Conservation (phyloP, 352 stramenopile species). For the Globisporangium cederbergense region DNA sequence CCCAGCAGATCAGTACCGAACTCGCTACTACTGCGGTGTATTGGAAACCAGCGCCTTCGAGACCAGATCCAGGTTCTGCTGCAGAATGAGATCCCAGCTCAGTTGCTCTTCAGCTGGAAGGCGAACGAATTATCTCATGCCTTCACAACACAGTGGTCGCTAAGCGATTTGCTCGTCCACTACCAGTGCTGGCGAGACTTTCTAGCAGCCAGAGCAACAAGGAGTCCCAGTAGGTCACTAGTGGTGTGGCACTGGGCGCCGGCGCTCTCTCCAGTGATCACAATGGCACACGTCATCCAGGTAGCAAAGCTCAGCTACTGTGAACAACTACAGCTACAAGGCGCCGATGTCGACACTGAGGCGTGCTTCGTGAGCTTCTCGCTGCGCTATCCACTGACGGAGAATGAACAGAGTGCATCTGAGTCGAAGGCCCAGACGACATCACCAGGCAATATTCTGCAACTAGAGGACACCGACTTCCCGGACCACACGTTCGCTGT, state of each 20-base stretch:
- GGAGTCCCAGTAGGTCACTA: background rate
- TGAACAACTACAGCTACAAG: background rate
- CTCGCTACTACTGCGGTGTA: background rate
- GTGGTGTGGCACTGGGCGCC: slow-evolving; percentile 12
- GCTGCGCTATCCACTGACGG: background rate
- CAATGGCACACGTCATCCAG: background rate
- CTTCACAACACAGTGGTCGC: background rate
- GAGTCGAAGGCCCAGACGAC: background rate
- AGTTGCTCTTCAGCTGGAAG: background rate
- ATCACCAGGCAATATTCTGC: background rate
- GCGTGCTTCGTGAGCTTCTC: background rate
- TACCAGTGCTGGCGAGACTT: background rate
- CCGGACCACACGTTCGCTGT: slow-evolving; percentile 9
- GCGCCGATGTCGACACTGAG: background rate
- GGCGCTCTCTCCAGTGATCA: background rate
- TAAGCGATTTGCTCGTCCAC: slow-evolving; percentile 10
- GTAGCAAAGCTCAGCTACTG: slow-evolving; percentile 7
- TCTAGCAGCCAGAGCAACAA: background rate
- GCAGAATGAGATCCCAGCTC: slow-evolving; percentile 7
- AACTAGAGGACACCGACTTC: background rate
- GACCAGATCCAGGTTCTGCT: slow-evolving; percentile 2
- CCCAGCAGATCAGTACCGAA: background rate
- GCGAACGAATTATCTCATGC: background rate
- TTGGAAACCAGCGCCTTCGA: background rate
- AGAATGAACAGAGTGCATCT: too few relatives aligned